phyloP scores from a whole-genome alignment of 2,329 filamentous ascomycete genomes.

The Neonectria coccinea region DNA sequence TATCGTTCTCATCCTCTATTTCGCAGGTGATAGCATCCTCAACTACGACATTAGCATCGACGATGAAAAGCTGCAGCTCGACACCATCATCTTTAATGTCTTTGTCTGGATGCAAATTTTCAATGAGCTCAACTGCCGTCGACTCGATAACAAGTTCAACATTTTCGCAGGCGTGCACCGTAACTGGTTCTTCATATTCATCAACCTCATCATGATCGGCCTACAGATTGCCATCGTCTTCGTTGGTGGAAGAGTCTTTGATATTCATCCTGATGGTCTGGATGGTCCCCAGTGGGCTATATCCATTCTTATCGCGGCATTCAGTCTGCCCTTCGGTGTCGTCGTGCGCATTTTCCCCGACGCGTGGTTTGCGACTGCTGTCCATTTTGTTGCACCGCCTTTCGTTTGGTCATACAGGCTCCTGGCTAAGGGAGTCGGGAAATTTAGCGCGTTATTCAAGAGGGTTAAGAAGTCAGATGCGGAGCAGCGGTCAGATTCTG shows the following conservation, averaged over 20 bases:
- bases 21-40: conserved; percentile 64
- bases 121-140: conserved; percentile 74
- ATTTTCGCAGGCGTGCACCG: conserved; percentile 68
- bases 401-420: conserved; percentile 15
- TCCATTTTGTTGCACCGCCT: conserved; percentile 6
- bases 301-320: conserved; percentile 50
- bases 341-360: conserved; percentile 65
- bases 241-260: conserved; percentile 53
- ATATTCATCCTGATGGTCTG: conserved; percentile 24
- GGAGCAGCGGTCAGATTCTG: background rate
- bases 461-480: background rate
- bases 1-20: conserved; percentile 66
- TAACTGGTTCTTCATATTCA: conserved; percentile 69
- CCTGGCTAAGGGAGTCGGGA: conserved; percentile 8
- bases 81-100: conserved; percentile 73
- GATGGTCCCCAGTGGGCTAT: conserved; percentile 31
- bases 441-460: background rate
- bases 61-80: conserved; percentile 51
- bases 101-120: conserved; percentile 80
- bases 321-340: conserved; percentile 64
- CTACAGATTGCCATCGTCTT: conserved; percentile 69
- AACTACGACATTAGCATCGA: conserved; percentile 55
- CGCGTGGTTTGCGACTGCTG: conserved; percentile 25
- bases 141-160: conserved; percentile 72
- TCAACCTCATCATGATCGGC: conserved; percentile 68